phyloP scores from a whole-genome alignment of 768 basidiomycete species.

The Gelatoporia subvermispora region DNA sequence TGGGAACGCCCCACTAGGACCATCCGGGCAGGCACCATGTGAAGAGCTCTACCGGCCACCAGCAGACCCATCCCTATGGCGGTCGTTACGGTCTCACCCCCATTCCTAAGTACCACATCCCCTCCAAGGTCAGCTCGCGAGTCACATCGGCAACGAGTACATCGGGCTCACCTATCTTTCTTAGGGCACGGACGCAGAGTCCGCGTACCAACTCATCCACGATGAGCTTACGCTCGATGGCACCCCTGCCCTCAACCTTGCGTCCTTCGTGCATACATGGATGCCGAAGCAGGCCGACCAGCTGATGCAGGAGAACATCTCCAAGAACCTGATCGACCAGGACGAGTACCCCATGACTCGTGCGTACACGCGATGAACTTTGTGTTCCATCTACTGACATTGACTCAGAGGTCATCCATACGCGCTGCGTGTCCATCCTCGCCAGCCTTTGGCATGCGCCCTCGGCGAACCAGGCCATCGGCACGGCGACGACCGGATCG shows the following conservation, averaged over 20 bases:
- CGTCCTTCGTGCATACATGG: conserved; percentile 66
- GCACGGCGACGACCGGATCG: conserved; percentile 67
- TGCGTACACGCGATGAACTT: conserved; percentile 12
- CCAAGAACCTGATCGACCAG: conserved; percentile 65
- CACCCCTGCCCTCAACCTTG: conserved; percentile 53
- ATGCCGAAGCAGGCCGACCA: conserved; percentile 49
- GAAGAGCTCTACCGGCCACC: conserved; percentile 30
- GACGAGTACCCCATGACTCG: conserved; percentile 66
- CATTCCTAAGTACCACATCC: conserved; percentile 65
- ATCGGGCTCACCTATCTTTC: not conserved
- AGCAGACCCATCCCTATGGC: conserved; percentile 45
- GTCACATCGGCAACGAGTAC: not conserved
- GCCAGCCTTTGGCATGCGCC: conserved; percentile 68
- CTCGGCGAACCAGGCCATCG: conserved; percentile 47
- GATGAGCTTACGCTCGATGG: conserved; percentile 61
- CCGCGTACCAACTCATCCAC: conserved; percentile 53
- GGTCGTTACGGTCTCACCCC: conserved; percentile 63
- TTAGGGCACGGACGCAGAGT: conserved; percentile 51
- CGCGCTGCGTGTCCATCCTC: conserved; percentile 48
- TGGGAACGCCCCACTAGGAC: not conserved
- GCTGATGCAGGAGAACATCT: conserved; percentile 59
- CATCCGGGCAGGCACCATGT: conserved; percentile 29
- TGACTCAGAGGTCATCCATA: conserved; percentile 36
- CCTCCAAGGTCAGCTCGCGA: conserved; percentile 38
- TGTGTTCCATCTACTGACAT: not conserved